Conservation (phyloP, 352 stramenopile genomes). For the Phytophthora fragariaefolia region DNA sequence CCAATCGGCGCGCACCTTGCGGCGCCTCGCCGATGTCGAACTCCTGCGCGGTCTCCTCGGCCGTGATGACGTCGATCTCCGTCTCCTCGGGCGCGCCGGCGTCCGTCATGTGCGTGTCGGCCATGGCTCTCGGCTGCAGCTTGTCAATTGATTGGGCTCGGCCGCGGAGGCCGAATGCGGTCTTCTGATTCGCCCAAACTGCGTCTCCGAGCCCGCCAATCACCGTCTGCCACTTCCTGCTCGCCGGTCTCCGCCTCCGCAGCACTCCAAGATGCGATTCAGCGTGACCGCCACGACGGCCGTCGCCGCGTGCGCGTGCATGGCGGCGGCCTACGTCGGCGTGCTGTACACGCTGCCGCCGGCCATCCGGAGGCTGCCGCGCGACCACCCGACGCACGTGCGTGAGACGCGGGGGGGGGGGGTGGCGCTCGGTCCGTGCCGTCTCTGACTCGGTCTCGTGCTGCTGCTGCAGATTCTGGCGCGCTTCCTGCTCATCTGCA, state of each 20-base stretch:
- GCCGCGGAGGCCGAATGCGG: not conserved
- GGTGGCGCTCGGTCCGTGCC: not conserved
- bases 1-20: constrained; percentile 47
- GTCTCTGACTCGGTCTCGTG: not conserved
- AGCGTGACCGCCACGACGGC: constrained; percentile 71
- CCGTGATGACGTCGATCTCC: constrained; percentile 85
- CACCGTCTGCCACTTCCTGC: constrained; percentile 41
- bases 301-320: constrained; percentile 77
- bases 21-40: constrained; percentile 85
- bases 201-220: constrained; percentile 34
- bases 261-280: constrained; percentile 73
- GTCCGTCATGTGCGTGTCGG: constrained; percentile 39
- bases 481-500: constrained; percentile 89
- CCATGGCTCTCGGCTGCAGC: constrained; percentile 16
- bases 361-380: constrained; percentile 74
- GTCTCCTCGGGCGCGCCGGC: constrained; percentile 49
- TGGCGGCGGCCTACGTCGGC: constrained; percentile 86
- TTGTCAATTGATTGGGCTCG: constrained; percentile 36
- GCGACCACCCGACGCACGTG: constrained; percentile 88
- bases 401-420: not conserved
- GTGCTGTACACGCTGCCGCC: constrained; percentile 86
- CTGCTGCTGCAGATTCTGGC: constrained; percentile 74
- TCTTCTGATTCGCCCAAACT: constrained; percentile 35
- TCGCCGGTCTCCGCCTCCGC: constrained; percentile 4
- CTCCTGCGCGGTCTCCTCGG: constrained; percentile 81